phyloP scores from a whole-genome alignment of 768 basidiomycete genomes.

The Dentipellis sp. region DNA sequence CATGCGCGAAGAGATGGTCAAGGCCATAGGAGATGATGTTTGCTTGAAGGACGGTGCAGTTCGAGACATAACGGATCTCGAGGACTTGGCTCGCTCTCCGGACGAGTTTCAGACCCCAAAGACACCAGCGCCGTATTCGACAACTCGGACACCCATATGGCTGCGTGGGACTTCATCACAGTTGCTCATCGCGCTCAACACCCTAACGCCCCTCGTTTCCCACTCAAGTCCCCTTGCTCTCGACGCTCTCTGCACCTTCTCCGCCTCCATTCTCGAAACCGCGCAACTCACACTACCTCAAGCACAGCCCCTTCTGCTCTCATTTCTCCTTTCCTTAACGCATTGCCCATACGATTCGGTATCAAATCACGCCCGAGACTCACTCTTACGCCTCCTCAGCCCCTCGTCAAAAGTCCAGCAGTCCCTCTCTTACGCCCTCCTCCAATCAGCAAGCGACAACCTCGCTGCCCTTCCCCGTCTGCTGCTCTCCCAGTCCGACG shows the following conservation, averaged over 20 bases:
- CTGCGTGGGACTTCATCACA: conserved; percentile 75
- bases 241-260: conserved; percentile 45
- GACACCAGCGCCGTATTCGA: neutral
- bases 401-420: conserved; percentile 32
- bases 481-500: conserved; percentile 60
- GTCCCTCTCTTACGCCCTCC: conserved; percentile 44
- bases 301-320: conserved; percentile 56
- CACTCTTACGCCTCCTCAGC: conserved; percentile 37
- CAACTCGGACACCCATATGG: conserved; percentile 49
- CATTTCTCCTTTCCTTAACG: conserved; percentile 68
- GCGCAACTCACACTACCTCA: conserved; percentile 60
- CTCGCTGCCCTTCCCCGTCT: conserved; percentile 65
- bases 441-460: conserved; percentile 54
- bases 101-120: neutral
- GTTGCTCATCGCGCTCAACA: conserved; percentile 73
- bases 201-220: conserved; percentile 57
- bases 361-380: conserved; percentile 34
- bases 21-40: conserved; percentile 57
- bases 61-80: conserved; percentile 45
- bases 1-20: conserved; percentile 44
- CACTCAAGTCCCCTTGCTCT: conserved; percentile 68
- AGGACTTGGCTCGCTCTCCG: conserved; percentile 19
- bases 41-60: conserved; percentile 56
- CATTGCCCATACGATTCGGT: conserved; percentile 48
- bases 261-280: conserved; percentile 39